A percentile compares a stretch with the other conserved stretches of the same genome.
These are phyloP conservation scores for Rhipidocladum racemiflorum DNA, from an alignment of 176 grass and related monocot genomes.

Conservation along the genomic window DNA sequence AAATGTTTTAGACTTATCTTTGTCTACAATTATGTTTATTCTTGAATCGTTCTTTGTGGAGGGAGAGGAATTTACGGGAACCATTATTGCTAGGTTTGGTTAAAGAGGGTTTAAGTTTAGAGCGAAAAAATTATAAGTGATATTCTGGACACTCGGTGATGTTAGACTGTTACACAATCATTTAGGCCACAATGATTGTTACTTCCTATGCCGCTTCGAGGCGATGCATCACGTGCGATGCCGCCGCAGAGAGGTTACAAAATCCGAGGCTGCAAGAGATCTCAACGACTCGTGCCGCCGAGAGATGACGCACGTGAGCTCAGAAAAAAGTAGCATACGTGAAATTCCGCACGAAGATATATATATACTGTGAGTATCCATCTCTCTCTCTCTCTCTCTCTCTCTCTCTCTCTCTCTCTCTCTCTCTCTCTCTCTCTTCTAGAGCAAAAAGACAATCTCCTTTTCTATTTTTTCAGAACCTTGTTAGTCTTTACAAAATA, in stretches of 20 bases:
- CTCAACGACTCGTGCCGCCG: slow-evolving; percentile 1
- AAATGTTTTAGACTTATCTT: no score
- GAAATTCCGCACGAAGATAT: background rate
- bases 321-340: background rate
- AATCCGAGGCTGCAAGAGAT: slow-evolving; percentile 6
- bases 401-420: background rate
- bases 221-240: slow-evolving; percentile 4
- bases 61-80: no score
- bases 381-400: background rate
- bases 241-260: background rate
- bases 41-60: no score
- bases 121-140: no score
- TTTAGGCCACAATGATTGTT: no score
- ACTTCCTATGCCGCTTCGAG: background rate
- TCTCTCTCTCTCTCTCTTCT: background rate
- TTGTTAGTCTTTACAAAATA: background rate
- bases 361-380: background rate
- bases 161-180: no score
- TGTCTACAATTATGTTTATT: no score
- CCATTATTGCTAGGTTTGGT: no score
- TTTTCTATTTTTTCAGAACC: background rate
- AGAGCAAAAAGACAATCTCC: background rate
- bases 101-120: no score
- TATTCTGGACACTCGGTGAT: no score
- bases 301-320: slow-evolving; percentile 45